Evolutionary conservation across 805 yeast genomes (phyloP), one percentile per base, ranked within the genome.

Genomic region (Yamadazyma nakazawae): DNA sequence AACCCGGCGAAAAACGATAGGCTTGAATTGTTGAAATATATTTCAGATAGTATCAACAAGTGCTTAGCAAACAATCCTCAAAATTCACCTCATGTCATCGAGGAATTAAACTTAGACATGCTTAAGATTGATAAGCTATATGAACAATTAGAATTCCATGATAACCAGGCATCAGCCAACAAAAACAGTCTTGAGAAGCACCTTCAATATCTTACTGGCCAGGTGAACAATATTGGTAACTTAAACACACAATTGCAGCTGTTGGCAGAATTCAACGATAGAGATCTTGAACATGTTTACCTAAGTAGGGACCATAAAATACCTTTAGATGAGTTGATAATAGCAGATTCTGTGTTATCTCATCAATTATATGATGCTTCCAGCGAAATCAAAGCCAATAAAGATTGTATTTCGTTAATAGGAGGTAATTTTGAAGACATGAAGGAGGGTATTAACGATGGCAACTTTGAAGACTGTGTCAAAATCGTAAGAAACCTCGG

Each of bases 311-410:
- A 50, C 2, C 43, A 48, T 2, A 48, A 50, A 3, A 28, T 67
- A 13, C 45, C 52, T 7, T 52, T 71, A 26, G 74, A 70, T 40
- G 69, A 68, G n/a, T 47, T 72, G 17, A 59, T 69, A 5, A 59
- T 66, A 7, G 68, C 75, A 4, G 76, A 72, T 45, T 70, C 65
- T 62, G 63, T 63, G 5, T 51, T 69, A 32, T 70, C 76, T 45
- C 74, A 78, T 47, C 96, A 88, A 60, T 60, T 85, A 12, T 84
- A 85, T 58, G 77, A 77, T 17, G 66, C 84, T 1, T 79, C 80
- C 0, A 76, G 90, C 16, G 83, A 80, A 34, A 87, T 85, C 43
- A 74, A 76, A 49, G 87, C 96, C 1, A 75, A 83, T n/a, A 77
- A 78, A 26, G 96, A 91, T 58, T 72, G 91, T 0, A 57, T 78